Evolutionary conservation across 2,329 filamentous ascomycete species (phyloP).

Genomic region (Pseudogymnoascus sp.): DNA sequence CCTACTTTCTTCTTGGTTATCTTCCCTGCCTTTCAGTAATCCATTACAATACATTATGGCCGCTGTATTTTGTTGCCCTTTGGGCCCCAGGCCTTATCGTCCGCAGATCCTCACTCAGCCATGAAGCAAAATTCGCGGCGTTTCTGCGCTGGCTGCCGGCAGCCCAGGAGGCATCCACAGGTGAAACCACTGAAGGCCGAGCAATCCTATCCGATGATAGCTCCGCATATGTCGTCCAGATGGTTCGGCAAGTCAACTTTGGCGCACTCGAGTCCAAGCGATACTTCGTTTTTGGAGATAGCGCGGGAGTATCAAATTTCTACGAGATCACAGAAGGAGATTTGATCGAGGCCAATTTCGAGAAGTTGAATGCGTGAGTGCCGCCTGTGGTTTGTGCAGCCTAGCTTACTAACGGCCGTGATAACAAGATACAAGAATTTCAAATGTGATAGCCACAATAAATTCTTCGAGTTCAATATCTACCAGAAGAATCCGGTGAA

Average conservation of each 20-base stretch:
- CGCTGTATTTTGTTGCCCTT: slow-evolving; percentile 6
- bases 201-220: background rate
- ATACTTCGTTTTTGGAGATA: slow-evolving; percentile 31
- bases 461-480: slow-evolving; percentile 42
- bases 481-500: slow-evolving; percentile 40
- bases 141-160: slow-evolving; percentile 5
- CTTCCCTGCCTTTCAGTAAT: background rate
- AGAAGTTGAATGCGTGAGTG: slow-evolving; percentile 38
- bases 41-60: background rate
- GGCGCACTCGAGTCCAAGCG: slow-evolving; percentile 36
- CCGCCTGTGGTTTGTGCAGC: background rate
- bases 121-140: slow-evolving; percentile 7
- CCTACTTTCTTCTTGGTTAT: background rate
- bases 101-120: background rate
- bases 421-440: slow-evolving; percentile 38
- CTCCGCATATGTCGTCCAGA: slow-evolving; percentile 30
- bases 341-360: slow-evolving; percentile 35
- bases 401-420: background rate
- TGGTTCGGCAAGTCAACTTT: slow-evolving; percentile 38
- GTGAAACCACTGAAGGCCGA: background rate
- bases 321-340: slow-evolving; percentile 31
- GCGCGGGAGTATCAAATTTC: slow-evolving; percentile 21
- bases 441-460: slow-evolving; percentile 35
- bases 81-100: background rate
- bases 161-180: background rate